Conservation (phyloP, 1,139 yeast species). For the Debaryomyces nepalensis region DNA sequence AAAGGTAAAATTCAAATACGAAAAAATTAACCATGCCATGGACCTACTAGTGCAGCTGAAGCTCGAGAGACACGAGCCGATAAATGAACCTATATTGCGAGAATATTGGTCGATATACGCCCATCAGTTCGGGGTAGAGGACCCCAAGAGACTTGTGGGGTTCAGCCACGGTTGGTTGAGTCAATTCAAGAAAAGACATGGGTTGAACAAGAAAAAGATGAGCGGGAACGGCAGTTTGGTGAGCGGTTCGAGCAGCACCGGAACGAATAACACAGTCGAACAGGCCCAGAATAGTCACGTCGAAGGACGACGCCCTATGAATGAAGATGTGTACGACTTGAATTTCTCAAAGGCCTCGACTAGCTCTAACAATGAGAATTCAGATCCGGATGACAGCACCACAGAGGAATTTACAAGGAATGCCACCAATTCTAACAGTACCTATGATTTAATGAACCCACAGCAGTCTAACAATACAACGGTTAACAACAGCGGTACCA, state of each 20-base stretch:
- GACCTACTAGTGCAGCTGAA: constrained; percentile 53
- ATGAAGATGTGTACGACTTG: constrained; percentile 15
- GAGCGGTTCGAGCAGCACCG: constrained; percentile 10
- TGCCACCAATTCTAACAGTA: constrained; percentile 16
- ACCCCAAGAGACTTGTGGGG: constrained; percentile 57
- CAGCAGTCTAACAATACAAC: constrained; percentile 18
- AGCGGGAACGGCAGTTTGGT: constrained; percentile 21
- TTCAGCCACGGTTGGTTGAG: constrained; percentile 68
- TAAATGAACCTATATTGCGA: constrained; percentile 58
- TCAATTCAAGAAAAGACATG: constrained; percentile 63
- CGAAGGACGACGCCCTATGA: constrained; percentile 8
- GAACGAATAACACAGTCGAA: constrained; percentile 6
- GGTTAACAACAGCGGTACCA: constrained; percentile 14
- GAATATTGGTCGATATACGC: constrained; percentile 63
- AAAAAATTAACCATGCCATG: constrained; percentile 62
- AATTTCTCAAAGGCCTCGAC: constrained; percentile 15
- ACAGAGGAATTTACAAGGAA: constrained; percentile 17
- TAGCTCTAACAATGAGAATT: constrained; percentile 13
- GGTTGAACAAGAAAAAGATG: constrained; percentile 48
- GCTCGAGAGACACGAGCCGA: constrained; percentile 47
- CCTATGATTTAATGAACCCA: constrained; percentile 33
- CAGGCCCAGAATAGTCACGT: background rate
- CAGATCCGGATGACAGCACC: constrained; percentile 20
- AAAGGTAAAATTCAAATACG: constrained; percentile 58
- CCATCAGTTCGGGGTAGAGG: constrained; percentile 59